Evolutionary conservation across 2,329 filamentous ascomycete genomes (phyloP).

Genomic region (Aspergillus fumigatiaffinis): DNA sequence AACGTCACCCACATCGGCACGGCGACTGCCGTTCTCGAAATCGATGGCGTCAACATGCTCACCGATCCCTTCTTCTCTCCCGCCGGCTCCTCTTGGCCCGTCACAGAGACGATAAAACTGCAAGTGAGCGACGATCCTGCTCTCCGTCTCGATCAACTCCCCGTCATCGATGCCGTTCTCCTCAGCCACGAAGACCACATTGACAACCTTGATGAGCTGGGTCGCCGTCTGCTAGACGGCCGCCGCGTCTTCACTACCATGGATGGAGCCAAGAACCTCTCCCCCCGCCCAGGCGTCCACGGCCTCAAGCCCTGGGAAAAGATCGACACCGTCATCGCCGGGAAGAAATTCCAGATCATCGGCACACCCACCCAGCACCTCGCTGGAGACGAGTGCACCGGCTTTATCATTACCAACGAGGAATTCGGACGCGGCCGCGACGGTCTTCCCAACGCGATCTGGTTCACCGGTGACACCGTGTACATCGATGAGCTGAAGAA

Average conservation of each 20-base stretch:
- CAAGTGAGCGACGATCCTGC: slow-evolving; percentile 35
- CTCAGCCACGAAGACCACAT: slow-evolving; percentile 51
- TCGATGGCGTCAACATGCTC: slow-evolving; percentile 42
- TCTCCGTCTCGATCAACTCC: slow-evolving; percentile 37
- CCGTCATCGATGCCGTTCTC: slow-evolving; percentile 47
- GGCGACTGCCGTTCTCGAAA: slow-evolving; percentile 46
- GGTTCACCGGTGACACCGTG: slow-evolving; percentile 49
- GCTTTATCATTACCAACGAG: slow-evolving; percentile 40
- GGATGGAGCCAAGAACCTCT: slow-evolving; percentile 44
- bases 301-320: slow-evolving; percentile 42
- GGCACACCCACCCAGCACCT: slow-evolving; percentile 45
- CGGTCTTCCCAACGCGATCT: slow-evolving; percentile 45
- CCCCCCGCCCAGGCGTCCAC: slow-evolving; percentile 40
- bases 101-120: slow-evolving; percentile 17
- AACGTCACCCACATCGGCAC: slow-evolving; percentile 47
- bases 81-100: slow-evolving; percentile 30
- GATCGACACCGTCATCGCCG: slow-evolving; percentile 22
- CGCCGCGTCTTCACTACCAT: slow-evolving; percentile 46
- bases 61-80: slow-evolving; percentile 48
- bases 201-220: slow-evolving; percentile 48
- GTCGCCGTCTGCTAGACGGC: slow-evolving; percentile 45
- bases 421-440: slow-evolving; percentile 36
- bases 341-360: slow-evolving; percentile 37
- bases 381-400: slow-evolving; percentile 44
- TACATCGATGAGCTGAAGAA: slow-evolving; percentile 40